Percentiles rank a stretch among this genome's conserved stretches.
phyloP scores from a whole-genome alignment of 345 rosid species.

The Populus nigra region DNA sequence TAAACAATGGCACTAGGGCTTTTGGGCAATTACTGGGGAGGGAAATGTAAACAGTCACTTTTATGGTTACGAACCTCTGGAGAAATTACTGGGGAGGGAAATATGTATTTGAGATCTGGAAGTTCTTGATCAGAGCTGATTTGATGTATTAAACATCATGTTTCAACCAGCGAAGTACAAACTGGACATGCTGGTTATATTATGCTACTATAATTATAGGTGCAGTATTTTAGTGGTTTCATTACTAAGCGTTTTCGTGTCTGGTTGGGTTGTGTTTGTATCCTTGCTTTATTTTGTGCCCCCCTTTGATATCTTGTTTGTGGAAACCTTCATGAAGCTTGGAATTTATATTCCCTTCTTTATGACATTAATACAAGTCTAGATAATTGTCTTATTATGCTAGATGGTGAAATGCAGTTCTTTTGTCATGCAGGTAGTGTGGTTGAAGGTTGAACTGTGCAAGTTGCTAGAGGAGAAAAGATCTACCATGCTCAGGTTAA shows the following conservation, averaged over 20 bases:
- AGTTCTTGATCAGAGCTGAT: neutral
- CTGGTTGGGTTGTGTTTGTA: neutral
- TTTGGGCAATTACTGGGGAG: neutral
- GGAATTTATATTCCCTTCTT: neutral
- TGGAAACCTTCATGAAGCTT: neutral
- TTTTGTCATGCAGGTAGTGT: conserved; percentile 61
- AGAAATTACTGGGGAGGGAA: neutral
- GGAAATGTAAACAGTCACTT: neutral
- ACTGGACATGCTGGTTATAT: neutral
- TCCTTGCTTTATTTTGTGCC: neutral
- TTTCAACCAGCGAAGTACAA: neutral
- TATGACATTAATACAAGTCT: neutral
- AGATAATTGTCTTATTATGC: neutral
- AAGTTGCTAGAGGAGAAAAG: conserved; percentile 93
- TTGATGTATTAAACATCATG: neutral
- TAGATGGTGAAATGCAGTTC: neutral
- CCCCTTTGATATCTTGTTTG: neutral
- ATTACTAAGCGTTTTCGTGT: neutral
- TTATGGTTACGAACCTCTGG: neutral
- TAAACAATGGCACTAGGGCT: neutral
- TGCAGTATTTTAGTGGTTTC: neutral
- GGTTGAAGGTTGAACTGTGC: conserved; percentile 94
- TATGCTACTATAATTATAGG: neutral
- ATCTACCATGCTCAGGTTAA: conserved; percentile 86
- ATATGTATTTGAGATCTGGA: neutral